These are phyloP conservation scores for Bisporella sp. DNA, from an alignment of 2,329 filamentous ascomycete species.

Conservation along the genomic window DNA sequence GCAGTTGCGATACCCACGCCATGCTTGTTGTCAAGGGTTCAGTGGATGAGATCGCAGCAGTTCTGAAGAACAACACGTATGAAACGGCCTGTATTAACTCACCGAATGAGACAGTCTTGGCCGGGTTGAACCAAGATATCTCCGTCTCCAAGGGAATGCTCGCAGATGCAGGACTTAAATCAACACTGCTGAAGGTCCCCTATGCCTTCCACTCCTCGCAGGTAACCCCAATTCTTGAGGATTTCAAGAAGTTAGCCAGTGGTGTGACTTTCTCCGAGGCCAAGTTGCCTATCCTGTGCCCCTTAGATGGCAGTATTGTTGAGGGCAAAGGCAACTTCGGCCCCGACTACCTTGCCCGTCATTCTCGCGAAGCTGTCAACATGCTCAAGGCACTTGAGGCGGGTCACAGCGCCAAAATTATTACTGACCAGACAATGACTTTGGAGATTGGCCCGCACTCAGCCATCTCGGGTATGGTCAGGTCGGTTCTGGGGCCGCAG, in stretches of 20 bases:
- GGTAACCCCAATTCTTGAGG: constrained; percentile 53
- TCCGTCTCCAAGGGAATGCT: constrained; percentile 37
- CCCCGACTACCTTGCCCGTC: constrained; percentile 54
- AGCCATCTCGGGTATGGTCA: constrained; percentile 57
- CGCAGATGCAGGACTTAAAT: constrained; percentile 34
- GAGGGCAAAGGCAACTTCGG: constrained; percentile 47
- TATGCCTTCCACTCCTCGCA: constrained; percentile 61
- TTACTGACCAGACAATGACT: constrained; percentile 53
- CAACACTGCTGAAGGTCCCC: constrained; percentile 52
- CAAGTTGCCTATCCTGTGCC: constrained; percentile 56
- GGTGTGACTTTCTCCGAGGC: constrained; percentile 48
- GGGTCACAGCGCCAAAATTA: not conserved
- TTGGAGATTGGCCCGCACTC: constrained; percentile 66
- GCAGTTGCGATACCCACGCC: not conserved
- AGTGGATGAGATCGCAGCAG: not conserved
- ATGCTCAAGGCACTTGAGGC: constrained; percentile 40
- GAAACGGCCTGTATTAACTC: constrained; percentile 65
- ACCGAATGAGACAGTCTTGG: constrained; percentile 58
- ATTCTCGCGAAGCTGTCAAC: constrained; percentile 58
- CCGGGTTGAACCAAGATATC: constrained; percentile 34
- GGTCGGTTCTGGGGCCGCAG: constrained; percentile 39
- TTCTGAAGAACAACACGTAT: not conserved
- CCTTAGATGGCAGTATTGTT: constrained; percentile 54
- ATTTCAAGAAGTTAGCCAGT: constrained; percentile 47
- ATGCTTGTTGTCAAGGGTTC: not conserved